Evolutionary conservation across 306 rosid genomes (phyloP), one percentile per base, ranked within the genome.

Genomic region (Inga oerstediana): DNA sequence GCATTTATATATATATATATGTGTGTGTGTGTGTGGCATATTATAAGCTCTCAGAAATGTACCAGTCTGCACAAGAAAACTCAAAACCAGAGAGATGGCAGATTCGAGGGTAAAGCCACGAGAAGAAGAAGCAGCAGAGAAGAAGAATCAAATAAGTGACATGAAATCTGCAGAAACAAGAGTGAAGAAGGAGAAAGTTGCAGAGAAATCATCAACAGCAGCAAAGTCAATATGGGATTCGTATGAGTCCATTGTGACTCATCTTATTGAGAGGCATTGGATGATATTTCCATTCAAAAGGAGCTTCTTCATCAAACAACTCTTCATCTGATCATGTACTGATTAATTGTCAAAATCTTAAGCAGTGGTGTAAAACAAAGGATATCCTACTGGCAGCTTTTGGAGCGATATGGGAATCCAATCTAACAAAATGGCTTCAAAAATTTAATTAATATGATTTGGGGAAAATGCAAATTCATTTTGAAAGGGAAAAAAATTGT

Each of bases 381-480:
- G 68, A 3, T 46, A 35, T 37, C 39, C 39, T 37, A 74, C 39
- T 1, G 19, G 37, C 7, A 24, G 6, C 37, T 14, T 72, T 45
- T 72, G 80, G 69, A 67, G 22, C 58, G 39, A 79, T 19, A 54
- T 4, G 22, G 73, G 84, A 79, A 75, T 84, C 87, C 69, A 45
- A 46, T 35, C 75, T 37, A 37, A 37, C 39, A 37, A n/a, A 30
- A 2, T 2, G 27, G 64, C 34, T 59, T 34, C 66, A 59, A 59
- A 59, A 59, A 59, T 59, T 14, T 15, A 37, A 37, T 4, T 37
- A 59, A 51, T 67, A 44, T 43, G 45, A 12, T 41, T 12, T 32
- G 51, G 80, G 72, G 65, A 79, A 80, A 62, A 51, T 19, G 30
- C 4, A 72, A 43, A 52, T 58, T 35, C 19, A 13, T 58, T 49